Base-by-base conservation (phyloP, 495 filamentous ascomycete species). In the Penicillium roqueforti region DNA sequence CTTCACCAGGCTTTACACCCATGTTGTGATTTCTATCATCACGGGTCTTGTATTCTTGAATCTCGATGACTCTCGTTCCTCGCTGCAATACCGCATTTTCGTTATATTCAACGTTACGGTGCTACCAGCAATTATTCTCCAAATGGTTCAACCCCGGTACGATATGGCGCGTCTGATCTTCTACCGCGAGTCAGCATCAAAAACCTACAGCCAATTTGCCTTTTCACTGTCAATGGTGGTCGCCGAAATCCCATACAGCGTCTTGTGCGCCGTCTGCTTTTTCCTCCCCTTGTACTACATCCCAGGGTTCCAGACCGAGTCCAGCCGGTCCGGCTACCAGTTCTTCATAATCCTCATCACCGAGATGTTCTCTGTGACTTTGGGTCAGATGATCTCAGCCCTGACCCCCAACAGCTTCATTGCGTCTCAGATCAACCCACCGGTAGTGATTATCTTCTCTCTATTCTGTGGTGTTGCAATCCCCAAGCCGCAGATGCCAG, bases 381-480 rank as follows among this genome's bases (percentile, higher is more conserved):
- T 91, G 23, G 88, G 77, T 16, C 87, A 91, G 56, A 77, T 79
- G 42, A 74, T 91, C 19, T 80, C 86, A 0, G 82, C 88, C 0
- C 64, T 88, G 19, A 89, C 88, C 0, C 87, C 88, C 0, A 81
- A 76, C 23, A 74, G 83, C 29, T 88, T 89, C 70, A 85, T 91
- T 57, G 80, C 85, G 2, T 78, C 84, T 3, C 80, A 88, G 46
- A 76, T 85, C 57, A 90, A 91, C 55, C 90, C 90, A 3, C 87
- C 89, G 58, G 72, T 91, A 65, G 84, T 87, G 65, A 85, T 91
- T 69, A 82, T 87, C 43, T 89, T 92, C 64, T 81, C 86, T 8
- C 76, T 92, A 0, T 92, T 95, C 80, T 92, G 87, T 63, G 90
- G 90, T 56, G 87, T 92, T 47, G 83, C 88, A 8, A 85, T 92